These are phyloP conservation scores for Dendrobium chrysotoxum DNA, from an alignment of 106 monocot species.

Conservation along the genomic window DNA sequence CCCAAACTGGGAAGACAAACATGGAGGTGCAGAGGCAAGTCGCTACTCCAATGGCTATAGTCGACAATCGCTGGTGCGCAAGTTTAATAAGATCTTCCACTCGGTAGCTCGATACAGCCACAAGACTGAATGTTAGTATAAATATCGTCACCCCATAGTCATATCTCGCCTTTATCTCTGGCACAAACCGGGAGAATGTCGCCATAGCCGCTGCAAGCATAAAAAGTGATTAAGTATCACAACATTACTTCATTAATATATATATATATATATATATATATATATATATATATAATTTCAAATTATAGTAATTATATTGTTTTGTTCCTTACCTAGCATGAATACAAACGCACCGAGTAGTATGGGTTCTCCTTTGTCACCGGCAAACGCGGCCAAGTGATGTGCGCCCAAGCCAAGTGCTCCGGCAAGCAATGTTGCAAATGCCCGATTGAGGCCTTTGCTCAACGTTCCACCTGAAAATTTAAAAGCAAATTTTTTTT, in stretches of 20 bases:
- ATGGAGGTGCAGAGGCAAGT: slow-evolving; percentile 40
- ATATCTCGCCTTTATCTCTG: slow-evolving; percentile 61
- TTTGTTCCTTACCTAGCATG: slow-evolving; percentile 24
- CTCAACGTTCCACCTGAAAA: slow-evolving; percentile 45
- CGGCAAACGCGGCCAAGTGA: slow-evolving; percentile 27
- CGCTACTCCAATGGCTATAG: slow-evolving; percentile 49
- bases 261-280: background rate
- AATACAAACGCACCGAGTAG: slow-evolving; percentile 55
- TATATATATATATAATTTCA: background rate
- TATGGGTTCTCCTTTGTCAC: slow-evolving; percentile 48
- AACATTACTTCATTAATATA: background rate
- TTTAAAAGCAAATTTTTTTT: background rate
- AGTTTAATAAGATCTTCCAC: slow-evolving; percentile 44
- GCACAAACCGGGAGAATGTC: slow-evolving; percentile 61
- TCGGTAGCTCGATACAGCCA: slow-evolving; percentile 65
- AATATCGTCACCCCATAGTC: slow-evolving; percentile 80
- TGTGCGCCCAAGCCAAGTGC: slow-evolving; percentile 53
- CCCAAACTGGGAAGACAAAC: slow-evolving; percentile 60
- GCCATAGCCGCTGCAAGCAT: slow-evolving; percentile 29
- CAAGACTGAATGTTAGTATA: slow-evolving; percentile 71
- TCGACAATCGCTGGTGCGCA: slow-evolving; percentile 50
- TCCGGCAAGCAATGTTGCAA: slow-evolving; percentile 49
- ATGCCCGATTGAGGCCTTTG: slow-evolving; percentile 52
- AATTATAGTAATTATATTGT: background rate
- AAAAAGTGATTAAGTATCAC: background rate